These are phyloP conservation scores for Thelonectria discophora DNA, from an alignment of 2,329 filamentous ascomycete genomes.

Conservation along the genomic window DNA sequence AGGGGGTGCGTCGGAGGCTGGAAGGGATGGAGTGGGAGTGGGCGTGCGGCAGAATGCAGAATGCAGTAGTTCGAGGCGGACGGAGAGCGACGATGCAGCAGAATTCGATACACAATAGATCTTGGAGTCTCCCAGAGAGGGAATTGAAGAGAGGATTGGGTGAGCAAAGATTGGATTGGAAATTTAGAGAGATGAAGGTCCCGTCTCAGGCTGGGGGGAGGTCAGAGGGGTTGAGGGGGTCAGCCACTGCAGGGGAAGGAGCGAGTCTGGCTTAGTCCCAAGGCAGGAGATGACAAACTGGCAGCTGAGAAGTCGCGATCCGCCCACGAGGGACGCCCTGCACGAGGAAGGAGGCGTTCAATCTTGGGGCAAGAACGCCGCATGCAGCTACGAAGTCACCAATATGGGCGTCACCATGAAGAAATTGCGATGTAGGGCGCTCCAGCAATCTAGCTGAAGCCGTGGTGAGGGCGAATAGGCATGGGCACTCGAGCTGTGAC, in stretches of 20 bases:
- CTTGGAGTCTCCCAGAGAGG: background rate
- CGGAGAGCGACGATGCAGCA: background rate
- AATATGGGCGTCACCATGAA: background rate
- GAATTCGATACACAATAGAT: background rate
- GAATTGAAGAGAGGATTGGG: conserved; percentile 1
- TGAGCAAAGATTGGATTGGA: background rate
- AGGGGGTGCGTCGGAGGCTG: conserved; percentile 8
- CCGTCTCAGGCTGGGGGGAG: background rate
- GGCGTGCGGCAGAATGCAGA: background rate
- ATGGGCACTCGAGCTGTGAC: conserved; percentile 5
- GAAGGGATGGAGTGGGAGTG: conserved; percentile 2
- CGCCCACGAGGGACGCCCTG: conserved; percentile 16
- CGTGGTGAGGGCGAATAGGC: conserved; percentile 15
- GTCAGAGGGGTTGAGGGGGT: background rate
- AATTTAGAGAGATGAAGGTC: background rate
- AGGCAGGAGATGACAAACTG: conserved; percentile 1
- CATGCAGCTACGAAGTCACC: conserved; percentile 1
- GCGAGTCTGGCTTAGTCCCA: conserved; percentile 18
- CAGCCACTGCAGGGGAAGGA: conserved; percentile 6
- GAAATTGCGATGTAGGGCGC: background rate
- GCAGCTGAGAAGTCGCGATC: conserved; percentile 22
- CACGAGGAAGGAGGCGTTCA: conserved; percentile 24
- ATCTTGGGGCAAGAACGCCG: conserved; percentile 1
- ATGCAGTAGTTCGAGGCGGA: background rate
- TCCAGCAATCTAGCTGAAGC: conserved; percentile 23